Conservation (phyloP, 2,329 filamentous ascomycete species). For the Cercospora sp. region DNA sequence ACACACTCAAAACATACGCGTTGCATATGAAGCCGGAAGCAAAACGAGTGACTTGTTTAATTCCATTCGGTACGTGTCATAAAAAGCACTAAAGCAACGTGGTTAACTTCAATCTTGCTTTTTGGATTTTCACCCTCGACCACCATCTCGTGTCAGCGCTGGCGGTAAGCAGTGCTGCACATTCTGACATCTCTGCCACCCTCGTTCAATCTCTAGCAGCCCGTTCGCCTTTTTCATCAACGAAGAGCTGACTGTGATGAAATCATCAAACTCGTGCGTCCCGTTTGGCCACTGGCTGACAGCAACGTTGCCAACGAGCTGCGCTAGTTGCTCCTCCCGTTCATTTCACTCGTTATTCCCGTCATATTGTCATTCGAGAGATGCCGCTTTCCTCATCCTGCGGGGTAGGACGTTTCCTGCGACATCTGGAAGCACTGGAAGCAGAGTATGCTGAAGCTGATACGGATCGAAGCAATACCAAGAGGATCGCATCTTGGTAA, state of each 20-base stretch:
- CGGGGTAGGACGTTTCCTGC: not conserved
- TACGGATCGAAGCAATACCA: not conserved
- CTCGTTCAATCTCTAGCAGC: not conserved
- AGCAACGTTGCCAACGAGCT: not conserved
- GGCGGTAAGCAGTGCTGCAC: slow-evolving; percentile 15
- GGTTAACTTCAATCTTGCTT: not conserved
- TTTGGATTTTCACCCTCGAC: not conserved
- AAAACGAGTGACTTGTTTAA: not conserved
- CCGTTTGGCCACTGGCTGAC: not conserved
- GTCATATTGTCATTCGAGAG: not conserved
- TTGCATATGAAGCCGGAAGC: not conserved
- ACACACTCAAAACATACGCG: not conserved
- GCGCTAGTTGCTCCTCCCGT: not conserved
- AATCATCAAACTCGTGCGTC: not conserved
- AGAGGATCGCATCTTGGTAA: not conserved
- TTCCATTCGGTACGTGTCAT: slow-evolving; percentile 14
- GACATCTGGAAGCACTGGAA: not conserved
- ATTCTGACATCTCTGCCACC: not conserved
- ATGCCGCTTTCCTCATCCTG: not conserved
- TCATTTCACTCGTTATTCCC: not conserved
- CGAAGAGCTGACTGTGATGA: not conserved
- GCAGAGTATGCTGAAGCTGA: not conserved
- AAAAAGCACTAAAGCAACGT: slow-evolving; percentile 1
- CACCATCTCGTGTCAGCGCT: not conserved
- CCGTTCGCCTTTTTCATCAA: not conserved